Conservation (phyloP, 2,329 filamentous ascomycete genomes). For the Aspergillus sp. region DNA sequence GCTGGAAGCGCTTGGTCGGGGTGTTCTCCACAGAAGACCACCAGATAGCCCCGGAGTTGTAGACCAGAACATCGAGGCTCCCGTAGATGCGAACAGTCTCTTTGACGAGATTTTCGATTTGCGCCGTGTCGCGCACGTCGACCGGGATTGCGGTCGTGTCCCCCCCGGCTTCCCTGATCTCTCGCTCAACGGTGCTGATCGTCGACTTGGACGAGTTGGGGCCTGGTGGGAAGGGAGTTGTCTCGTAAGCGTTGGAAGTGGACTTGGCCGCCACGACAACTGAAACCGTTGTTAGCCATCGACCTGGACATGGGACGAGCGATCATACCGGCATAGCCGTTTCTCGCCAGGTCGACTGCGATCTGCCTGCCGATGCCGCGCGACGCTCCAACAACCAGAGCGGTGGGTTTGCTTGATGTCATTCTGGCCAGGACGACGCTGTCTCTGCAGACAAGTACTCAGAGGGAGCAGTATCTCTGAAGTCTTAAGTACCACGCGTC, state of each 20-base stretch:
- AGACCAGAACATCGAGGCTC: conserved; percentile 64
- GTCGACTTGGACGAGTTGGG: conserved; percentile 67
- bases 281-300: conserved; percentile 21
- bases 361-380: conserved; percentile 73
- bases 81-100: conserved; percentile 51
- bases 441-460: not conserved
- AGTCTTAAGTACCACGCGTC: not conserved
- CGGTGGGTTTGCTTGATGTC: conserved; percentile 39
- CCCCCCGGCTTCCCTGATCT: conserved; percentile 58
- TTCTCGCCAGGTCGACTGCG: conserved; percentile 63
- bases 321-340: conserved; percentile 58
- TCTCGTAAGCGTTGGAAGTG: conserved; percentile 51
- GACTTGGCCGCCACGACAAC: conserved; percentile 72
- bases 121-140: conserved; percentile 57
- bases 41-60: conserved; percentile 81
- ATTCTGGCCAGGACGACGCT: conserved; percentile 4
- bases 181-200: conserved; percentile 68
- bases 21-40: conserved; percentile 68
- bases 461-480: not conserved
- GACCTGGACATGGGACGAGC: not conserved
- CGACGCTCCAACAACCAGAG: conserved; percentile 65
- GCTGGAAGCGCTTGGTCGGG: conserved; percentile 64
- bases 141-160: conserved; percentile 57
- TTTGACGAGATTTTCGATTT: conserved; percentile 52
- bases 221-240: conserved; percentile 58